Percentiles rank a stretch among this genome's conserved stretches.
Evolutionary conservation across 2,329 filamentous ascomycete species (phyloP).

Genomic region (Alternaria ventricosa): DNA sequence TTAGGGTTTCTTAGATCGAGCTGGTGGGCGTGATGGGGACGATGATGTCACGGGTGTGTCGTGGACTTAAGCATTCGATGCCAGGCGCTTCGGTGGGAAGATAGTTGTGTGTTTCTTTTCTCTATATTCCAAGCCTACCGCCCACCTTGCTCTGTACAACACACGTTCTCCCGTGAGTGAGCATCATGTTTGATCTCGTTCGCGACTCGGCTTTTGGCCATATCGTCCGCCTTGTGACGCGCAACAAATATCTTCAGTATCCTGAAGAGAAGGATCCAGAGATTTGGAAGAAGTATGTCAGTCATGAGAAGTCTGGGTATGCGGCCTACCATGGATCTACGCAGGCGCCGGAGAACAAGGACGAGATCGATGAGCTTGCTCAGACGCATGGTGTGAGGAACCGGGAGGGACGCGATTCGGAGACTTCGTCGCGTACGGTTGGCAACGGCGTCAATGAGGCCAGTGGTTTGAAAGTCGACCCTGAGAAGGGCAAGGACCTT

Average conservation of each 20-base stretch:
- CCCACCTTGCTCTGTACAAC: not conserved
- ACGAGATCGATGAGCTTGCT: slow-evolving; percentile 32
- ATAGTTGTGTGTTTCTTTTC: not conserved
- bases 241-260: slow-evolving; percentile 50
- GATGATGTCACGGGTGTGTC: slow-evolving; percentile 11
- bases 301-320: slow-evolving; percentile 58
- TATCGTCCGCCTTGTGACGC: slow-evolving; percentile 51
- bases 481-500: slow-evolving; percentile 60
- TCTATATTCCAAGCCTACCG: not conserved
- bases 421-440: slow-evolving; percentile 21
- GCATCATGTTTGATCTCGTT: slow-evolving; percentile 25
- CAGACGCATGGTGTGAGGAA: slow-evolving; percentile 15
- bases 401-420: slow-evolving; percentile 13
- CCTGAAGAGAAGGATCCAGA: slow-evolving; percentile 57
- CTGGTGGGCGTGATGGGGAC: slow-evolving; percentile 1
- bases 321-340: slow-evolving; percentile 55
- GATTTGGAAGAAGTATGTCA: slow-evolving; percentile 58
- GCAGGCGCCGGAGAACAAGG: slow-evolving; percentile 37
- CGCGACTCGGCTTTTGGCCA: slow-evolving; percentile 39
- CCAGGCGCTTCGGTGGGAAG: not conserved
- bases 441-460: slow-evolving; percentile 35
- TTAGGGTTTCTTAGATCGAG: not conserved
- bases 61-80: slow-evolving; percentile 8
- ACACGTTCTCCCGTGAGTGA: not conserved
- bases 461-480: slow-evolving; percentile 55